Evolutionary conservation across 306 rosid genomes (phyloP).

Genomic region (Cercis canadensis): DNA sequence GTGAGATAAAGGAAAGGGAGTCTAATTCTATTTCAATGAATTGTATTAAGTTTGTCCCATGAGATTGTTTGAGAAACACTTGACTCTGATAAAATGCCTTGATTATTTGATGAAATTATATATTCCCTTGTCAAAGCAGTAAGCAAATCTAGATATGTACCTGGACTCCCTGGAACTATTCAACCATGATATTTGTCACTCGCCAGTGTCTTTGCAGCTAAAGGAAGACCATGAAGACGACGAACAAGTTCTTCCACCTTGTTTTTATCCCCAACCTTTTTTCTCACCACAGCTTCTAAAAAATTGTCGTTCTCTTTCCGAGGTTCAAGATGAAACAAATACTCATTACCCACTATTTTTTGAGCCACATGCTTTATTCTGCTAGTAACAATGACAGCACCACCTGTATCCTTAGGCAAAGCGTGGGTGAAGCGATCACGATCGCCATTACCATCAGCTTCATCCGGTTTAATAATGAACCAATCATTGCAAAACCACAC

Average conservation of each 20-base stretch:
- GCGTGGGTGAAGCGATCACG: no score
- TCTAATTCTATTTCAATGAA: no score
- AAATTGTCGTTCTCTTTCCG: neutral
- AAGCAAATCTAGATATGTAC: no score
- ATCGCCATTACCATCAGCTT: neutral
- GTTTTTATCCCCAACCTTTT: constrained; percentile 3
- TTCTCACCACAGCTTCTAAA: neutral
- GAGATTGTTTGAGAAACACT: no score
- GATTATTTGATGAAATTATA: no score
- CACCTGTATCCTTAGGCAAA: neutral
- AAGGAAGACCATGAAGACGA: constrained; percentile 47
- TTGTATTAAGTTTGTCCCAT: no score
- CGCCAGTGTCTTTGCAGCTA: constrained; percentile 49
- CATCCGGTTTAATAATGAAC: neutral
- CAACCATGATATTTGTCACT: constrained; percentile 48
- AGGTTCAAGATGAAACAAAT: neutral
- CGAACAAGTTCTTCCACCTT: constrained; percentile 40
- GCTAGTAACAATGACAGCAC: neutral
- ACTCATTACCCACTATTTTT: neutral
- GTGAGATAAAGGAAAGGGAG: no score
- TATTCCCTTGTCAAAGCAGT: no score
- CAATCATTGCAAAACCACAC: neutral
- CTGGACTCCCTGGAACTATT: constrained; percentile 20
- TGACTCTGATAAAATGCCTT: no score
- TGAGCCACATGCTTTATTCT: constrained; percentile 3